These are phyloP conservation scores for Picea glauca DNA, from an alignment of 75 land plant genomes.

Conservation along the genomic window DNA sequence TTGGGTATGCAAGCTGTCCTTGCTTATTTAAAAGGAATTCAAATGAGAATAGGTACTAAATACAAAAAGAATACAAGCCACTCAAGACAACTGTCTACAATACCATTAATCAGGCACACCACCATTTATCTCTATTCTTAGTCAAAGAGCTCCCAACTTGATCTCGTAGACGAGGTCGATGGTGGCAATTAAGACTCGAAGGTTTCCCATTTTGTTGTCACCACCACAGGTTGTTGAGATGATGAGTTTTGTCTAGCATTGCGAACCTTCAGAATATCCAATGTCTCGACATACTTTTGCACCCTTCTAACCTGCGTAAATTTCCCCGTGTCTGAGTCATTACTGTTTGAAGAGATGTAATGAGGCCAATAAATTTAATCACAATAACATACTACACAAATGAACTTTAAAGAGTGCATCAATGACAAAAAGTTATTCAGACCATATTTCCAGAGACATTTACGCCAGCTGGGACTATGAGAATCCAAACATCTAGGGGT, in stretches of 20 bases:
- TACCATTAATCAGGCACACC: not conserved
- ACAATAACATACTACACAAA: not conserved
- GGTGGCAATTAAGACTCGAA: constrained; percentile 27
- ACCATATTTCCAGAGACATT: not conserved
- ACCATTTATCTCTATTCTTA: not conserved
- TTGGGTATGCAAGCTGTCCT: not conserved
- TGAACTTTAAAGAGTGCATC: not conserved
- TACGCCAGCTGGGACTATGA: too few relatives aligned
- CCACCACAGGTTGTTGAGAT: constrained; percentile 21
- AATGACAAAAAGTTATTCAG: not conserved
- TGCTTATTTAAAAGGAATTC: not conserved
- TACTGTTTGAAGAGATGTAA: not conserved
- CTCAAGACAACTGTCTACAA: not conserved
- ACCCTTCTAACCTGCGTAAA: constrained; percentile 63
- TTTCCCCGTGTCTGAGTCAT: not conserved
- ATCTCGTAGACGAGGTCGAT: constrained; percentile 8
- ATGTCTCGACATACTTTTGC: constrained; percentile 69
- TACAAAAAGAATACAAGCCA: constrained; percentile 4
- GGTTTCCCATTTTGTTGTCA: constrained; percentile 62
- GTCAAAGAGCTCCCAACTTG: constrained; percentile 6
- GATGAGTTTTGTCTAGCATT: constrained; percentile 27
- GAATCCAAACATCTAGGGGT: too few relatives aligned
- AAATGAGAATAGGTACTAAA: not conserved
- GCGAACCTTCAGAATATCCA: constrained; percentile 55
- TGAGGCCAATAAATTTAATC: not conserved